Evolutionary conservation across 331 rosid species (phyloP), one percentile per base, ranked within the genome.

Genomic region (Phaseolus coccineus): DNA sequence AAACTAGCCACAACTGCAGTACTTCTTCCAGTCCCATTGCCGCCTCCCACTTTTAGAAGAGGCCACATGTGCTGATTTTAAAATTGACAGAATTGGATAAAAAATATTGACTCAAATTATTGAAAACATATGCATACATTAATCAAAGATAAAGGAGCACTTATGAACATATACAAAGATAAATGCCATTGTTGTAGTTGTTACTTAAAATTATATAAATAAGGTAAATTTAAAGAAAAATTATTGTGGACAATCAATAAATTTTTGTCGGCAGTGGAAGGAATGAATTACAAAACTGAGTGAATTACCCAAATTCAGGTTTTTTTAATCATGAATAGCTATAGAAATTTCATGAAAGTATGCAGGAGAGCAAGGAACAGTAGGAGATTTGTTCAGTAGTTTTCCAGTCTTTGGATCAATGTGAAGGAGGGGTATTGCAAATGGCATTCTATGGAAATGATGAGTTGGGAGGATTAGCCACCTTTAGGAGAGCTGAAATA

Each of bases 61-160:
- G 97, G 97, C 98, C 97, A 94, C 97, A 94, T 85, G 59, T 92
- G 98, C 98, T 94, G 90, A 33, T 86, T 71, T 39, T 6, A 48
- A 59, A 33, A 67, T 76, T 82, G 69, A 66, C 28, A 57, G 44
- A 51, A 62, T 42, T 52, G 8, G 14, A 51, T 79, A 39, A 4
- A 40, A 28, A 16, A 51, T 61, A 56, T 4, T 78, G 52, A 39
- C 39, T 58, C 48, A 47, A 39, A 48, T 39, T 73, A 48, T 47
- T 42, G 19, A 74, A 53, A 40, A 70, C 15, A 53, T 19, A n/a
- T 52, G 5, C 51, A 70, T 46, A n/a, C 48, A 53, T 73, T 63
- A 74, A 61, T 69, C 3, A n/a, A 42, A 78, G 69, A n/a, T 53
- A 85, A 68, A 81, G 16, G 39, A 48, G 67, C 64, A 61, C 68